phyloP scores from a whole-genome alignment of 116 monocot species.

The Posidonia oceanica region DNA sequence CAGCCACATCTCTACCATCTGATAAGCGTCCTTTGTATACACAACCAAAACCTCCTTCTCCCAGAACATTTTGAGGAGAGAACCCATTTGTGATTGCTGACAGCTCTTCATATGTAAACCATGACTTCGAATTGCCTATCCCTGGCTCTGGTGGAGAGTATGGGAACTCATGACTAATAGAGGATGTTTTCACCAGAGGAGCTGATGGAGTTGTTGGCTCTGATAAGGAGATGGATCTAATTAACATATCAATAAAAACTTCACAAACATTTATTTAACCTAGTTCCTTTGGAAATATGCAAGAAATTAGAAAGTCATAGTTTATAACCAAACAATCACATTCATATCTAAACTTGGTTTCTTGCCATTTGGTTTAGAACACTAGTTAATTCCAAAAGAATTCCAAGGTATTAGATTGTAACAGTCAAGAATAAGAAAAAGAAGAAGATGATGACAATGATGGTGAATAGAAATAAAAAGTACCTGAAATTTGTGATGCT shows the following conservation, averaged over 20 bases:
- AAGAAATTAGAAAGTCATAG: not conserved
- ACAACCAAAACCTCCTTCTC: conserved; percentile 21
- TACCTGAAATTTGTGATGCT: conserved; percentile 11
- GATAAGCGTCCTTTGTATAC: conserved; percentile 18
- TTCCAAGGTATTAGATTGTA: too few species aligned
- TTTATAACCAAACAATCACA: too few species aligned
- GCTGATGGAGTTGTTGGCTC: not conserved
- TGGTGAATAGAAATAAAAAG: not conserved
- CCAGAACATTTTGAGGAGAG: conserved; percentile 15
- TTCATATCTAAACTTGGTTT: too few species aligned
- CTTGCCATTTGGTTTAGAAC: too few species aligned
- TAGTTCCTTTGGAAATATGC: not conserved
- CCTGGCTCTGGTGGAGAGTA: conserved; percentile 8
- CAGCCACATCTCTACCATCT: conserved; percentile 24
- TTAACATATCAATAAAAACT: not conserved
- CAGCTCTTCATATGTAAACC: conserved; percentile 14
- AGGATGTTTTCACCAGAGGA: conserved; percentile 8
- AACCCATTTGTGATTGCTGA: conserved; percentile 13
- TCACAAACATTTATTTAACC: too few species aligned
- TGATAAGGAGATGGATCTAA: not conserved
- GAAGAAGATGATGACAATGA: not conserved
- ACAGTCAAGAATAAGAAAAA: not conserved
- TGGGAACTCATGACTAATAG: conserved; percentile 1
- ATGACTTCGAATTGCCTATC: conserved; percentile 4
- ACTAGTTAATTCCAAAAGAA: too few species aligned